Evolutionary conservation across 2,329 filamentous ascomycete genomes (phyloP).

Genomic region (Aspergillus carbonarius): DNA sequence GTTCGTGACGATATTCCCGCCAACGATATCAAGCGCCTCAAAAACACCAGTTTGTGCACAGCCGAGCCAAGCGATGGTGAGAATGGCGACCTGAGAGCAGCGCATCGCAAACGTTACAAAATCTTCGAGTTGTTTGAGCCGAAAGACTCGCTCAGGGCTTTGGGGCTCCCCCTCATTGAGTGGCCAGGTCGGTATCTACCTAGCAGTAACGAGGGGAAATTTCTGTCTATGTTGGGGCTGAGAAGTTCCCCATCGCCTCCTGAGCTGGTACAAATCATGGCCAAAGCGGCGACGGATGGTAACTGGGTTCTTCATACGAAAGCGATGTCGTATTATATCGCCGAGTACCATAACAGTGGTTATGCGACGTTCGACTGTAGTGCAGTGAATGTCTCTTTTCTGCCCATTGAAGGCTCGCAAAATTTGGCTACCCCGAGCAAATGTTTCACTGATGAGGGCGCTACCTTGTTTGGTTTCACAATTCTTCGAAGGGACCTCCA

Average conservation of each 20-base stretch:
- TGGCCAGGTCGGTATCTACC: conserved; percentile 74
- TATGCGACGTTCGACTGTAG: conserved; percentile 67
- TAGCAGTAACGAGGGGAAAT: conserved; percentile 69
- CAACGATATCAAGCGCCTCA: conserved; percentile 76
- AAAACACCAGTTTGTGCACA: conserved; percentile 76
- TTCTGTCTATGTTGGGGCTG: conserved; percentile 72
- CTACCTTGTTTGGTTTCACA: conserved; percentile 75
- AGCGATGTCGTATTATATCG: conserved; percentile 78
- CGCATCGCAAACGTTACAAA: conserved; percentile 61
- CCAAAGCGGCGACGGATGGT: conserved; percentile 55
- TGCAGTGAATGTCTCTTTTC: conserved; percentile 57
- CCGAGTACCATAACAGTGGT: conserved; percentile 73
- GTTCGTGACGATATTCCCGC: conserved; percentile 84
- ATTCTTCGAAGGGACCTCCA: conserved; percentile 76
- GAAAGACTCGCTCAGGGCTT: conserved; percentile 64
- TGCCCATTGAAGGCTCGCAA: conserved; percentile 69
- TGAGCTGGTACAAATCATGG: conserved; percentile 77
- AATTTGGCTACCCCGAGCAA: conserved; percentile 68
- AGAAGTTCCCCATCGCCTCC: conserved; percentile 67
- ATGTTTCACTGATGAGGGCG: conserved; percentile 79
- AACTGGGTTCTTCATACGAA: conserved; percentile 60
- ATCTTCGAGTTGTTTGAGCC: conserved; percentile 82
- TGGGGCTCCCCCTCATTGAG: conserved; percentile 74
- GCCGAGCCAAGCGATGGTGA: conserved; percentile 57
- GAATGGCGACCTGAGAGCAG: conserved; percentile 53